Evolutionary conservation across 1,139 yeast species (phyloP).

Genomic region (Suhomyces atakaporum): DNA sequence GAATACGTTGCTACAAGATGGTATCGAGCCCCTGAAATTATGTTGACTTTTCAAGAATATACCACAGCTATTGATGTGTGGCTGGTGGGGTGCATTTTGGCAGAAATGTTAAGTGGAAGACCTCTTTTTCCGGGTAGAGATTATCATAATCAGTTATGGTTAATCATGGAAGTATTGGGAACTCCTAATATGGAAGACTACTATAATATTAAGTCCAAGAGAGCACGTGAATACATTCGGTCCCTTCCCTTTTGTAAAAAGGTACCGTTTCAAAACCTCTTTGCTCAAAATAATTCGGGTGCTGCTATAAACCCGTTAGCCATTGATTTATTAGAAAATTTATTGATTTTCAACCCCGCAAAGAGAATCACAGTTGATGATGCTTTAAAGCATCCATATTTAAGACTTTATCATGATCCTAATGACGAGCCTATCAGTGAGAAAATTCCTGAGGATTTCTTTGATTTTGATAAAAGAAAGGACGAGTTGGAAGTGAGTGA

Average conservation of each 20-base stretch:
- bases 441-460: constrained; percentile 74
- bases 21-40: constrained; percentile 97
- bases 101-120: constrained; percentile 84
- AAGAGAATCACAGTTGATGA: constrained; percentile 78
- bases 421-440: constrained; percentile 79
- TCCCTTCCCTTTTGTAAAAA: constrained; percentile 67
- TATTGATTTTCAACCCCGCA: constrained; percentile 79
- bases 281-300: constrained; percentile 16
- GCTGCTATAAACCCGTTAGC: constrained; percentile 60
- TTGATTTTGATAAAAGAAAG: constrained; percentile 77
- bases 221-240: constrained; percentile 85
- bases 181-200: constrained; percentile 86
- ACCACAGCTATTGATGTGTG: constrained; percentile 95
- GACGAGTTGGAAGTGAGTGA: constrained; percentile 70
- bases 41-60: constrained; percentile 91
- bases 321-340: constrained; percentile 70
- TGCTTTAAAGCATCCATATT: constrained; percentile 82
- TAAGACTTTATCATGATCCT: constrained; percentile 77
- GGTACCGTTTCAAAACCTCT: constrained; percentile 44
- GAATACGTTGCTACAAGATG: constrained; percentile 97
- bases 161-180: constrained; percentile 87
- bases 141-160: constrained; percentile 84
- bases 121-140: constrained; percentile 95
- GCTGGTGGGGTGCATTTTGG: constrained; percentile 95
- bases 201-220: constrained; percentile 72